Evolutionary conservation across 352 stramenopile genomes (phyloP), one percentile per base, ranked within the genome.

Genomic region (Phytophthora hybrid): DNA sequence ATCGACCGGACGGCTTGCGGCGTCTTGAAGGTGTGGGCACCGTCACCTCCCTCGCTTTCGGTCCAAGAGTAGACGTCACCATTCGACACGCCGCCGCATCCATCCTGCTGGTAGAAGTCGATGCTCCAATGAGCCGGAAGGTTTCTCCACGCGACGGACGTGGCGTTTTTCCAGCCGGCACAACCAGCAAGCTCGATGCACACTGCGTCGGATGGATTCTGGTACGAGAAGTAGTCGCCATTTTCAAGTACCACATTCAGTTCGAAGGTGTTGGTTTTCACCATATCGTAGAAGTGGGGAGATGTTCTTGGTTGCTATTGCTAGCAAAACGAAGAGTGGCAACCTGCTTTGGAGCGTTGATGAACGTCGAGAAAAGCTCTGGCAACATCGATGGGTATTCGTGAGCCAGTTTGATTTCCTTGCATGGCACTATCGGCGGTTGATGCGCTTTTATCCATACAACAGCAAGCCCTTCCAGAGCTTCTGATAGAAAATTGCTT

Each of bases 111-210:
- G 46, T 51, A 73, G 26, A 73, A 68, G 18, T 66, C 29, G 49
- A 73, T 21, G n/a, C 19, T 68, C 59, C 58, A 37, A 10, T 67
- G 53, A 18, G 13, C 58, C 13, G 57, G 66, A 26, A 73, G 34
- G 32, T 73, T 63, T 16, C 39, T 18, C 64, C 44, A 71, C 14
- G 47, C 19, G 29, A 71, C 44, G 2, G 39, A 49, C 55, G 39
- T 59, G 57, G 65, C 58, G 1, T 41, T 16, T 21, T 66, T 21
- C 66, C 66, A 73, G 58, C 60, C 46, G 26, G 13, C 7, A 9
- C 57, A 68, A 18, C 49, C 52, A 6, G 51, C 23, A 56, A 73
- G 32, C 66, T 54, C 18, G 39, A 73, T 73, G 26, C 66, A 73
- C 14, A 68, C 46, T 5, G 8, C 47, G 1, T 56, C 4, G 18